Percentiles rank a stretch among this genome's conserved stretches.
Conservation (phyloP, 306 rosid species). For the Fragaria nilgerrensis region DNA sequence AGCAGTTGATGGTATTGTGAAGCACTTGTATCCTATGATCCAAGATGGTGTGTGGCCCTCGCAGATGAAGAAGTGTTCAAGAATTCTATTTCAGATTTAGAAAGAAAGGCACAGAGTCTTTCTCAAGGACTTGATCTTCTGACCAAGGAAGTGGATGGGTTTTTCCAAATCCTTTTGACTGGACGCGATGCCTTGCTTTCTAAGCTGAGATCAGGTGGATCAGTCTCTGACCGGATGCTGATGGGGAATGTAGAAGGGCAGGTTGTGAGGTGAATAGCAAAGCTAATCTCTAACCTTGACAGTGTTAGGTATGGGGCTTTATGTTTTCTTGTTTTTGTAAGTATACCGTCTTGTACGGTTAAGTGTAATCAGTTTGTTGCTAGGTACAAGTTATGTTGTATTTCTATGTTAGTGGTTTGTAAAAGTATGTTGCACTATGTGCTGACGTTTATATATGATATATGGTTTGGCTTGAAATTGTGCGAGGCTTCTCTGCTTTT, state of each 20-base stretch:
- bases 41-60: slow-evolving; percentile 39
- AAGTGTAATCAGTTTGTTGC: slow-evolving; percentile 36
- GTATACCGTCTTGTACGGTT: slow-evolving; percentile 36
- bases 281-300: slow-evolving; percentile 23
- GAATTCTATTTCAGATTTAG: slow-evolving; percentile 43
- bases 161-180: slow-evolving; percentile 52
- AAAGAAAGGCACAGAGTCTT: slow-evolving; percentile 40
- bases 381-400: slow-evolving; percentile 26
- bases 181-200: slow-evolving; percentile 74
- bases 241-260: slow-evolving; percentile 28
- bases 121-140: slow-evolving; percentile 71
- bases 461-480: slow-evolving; percentile 13
- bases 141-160: slow-evolving; percentile 62
- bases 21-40: slow-evolving; percentile 52
- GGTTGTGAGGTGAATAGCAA: slow-evolving; percentile 25
- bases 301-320: slow-evolving; percentile 37
- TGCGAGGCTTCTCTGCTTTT: not conserved
- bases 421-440: slow-evolving; percentile 34
- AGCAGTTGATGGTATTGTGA: slow-evolving; percentile 51
- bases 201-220: slow-evolving; percentile 48
- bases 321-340: slow-evolving; percentile 35
- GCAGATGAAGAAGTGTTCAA: slow-evolving; percentile 26
- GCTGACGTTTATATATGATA: slow-evolving; percentile 30
- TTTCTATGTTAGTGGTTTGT: slow-evolving; percentile 22
- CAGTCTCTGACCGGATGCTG: slow-evolving; percentile 21